These are phyloP conservation scores for Paraleonurus japonicus DNA, from an alignment of 257 asterid species.

Conservation along the genomic window DNA sequence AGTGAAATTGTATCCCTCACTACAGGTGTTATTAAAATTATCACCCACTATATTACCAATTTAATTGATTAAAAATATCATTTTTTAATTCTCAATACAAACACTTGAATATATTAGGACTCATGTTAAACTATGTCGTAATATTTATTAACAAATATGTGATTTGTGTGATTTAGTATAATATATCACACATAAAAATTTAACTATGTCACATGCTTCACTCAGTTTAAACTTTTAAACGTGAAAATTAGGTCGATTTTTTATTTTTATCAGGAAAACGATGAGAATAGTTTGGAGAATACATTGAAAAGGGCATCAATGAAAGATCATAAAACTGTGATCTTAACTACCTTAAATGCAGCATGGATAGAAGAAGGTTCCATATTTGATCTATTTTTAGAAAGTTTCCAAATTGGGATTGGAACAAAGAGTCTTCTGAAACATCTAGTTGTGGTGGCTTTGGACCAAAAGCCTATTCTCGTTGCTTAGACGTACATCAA, in stretches of 20 bases:
- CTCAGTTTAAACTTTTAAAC: neutral
- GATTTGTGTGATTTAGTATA: too few species aligned
- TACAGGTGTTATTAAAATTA: too few species aligned
- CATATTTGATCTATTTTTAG: conserved; percentile 37
- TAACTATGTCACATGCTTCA: too few species aligned
- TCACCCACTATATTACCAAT: too few species aligned
- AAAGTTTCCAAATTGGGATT: conserved; percentile 33
- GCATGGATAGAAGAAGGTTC: conserved; percentile 36
- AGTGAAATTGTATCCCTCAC: too few species aligned
- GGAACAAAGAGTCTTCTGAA: conserved; percentile 24
- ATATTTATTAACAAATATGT: too few species aligned
- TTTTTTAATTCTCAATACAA: too few species aligned
- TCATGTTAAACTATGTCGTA: too few species aligned
- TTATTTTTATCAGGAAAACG: neutral
- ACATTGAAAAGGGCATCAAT: conserved; percentile 30
- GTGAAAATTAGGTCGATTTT: neutral
- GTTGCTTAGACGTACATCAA: conserved; percentile 23
- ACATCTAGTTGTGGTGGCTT: conserved; percentile 36
- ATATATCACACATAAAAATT: too few species aligned
- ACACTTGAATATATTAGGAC: too few species aligned
- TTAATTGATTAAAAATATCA: too few species aligned
- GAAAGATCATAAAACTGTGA: conserved; percentile 32
- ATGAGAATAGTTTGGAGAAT: conserved; percentile 22
- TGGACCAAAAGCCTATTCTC: conserved; percentile 32
- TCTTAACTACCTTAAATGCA: conserved; percentile 33